Conservation (phyloP, 2,329 filamentous ascomycete species). For the Fusarium veterinarium region DNA sequence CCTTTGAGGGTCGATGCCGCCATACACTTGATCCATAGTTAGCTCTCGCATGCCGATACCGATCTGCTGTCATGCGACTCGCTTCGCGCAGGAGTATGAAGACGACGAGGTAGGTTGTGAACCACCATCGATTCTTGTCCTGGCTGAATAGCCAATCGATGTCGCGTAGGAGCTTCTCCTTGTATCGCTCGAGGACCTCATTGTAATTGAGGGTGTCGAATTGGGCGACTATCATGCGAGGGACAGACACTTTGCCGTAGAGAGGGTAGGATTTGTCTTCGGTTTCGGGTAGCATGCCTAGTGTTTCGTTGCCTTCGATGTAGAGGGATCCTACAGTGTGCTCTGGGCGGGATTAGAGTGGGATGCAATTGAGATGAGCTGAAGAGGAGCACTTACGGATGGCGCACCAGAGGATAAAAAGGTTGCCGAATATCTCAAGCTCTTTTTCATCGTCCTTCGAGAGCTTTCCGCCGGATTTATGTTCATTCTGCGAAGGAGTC, state of each 20-base stretch:
- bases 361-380: neutral
- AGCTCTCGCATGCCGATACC: slow-evolving; percentile 56
- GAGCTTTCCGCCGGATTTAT: neutral
- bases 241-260: slow-evolving; percentile 52
- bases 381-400: slow-evolving; percentile 53
- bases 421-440: slow-evolving; percentile 52
- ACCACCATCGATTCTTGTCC: slow-evolving; percentile 48
- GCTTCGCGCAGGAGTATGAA: slow-evolving; percentile 59
- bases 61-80: slow-evolving; percentile 54
- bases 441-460: slow-evolving; percentile 40
- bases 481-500: neutral
- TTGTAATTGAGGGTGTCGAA: slow-evolving; percentile 57
- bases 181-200: slow-evolving; percentile 50
- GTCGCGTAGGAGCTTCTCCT: slow-evolving; percentile 49
- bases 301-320: slow-evolving; percentile 53
- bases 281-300: slow-evolving; percentile 53
- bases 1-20: neutral
- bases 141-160: slow-evolving; percentile 52
- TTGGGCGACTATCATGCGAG: slow-evolving; percentile 59
- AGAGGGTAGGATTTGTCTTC: slow-evolving; percentile 53
- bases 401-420: slow-evolving; percentile 60
- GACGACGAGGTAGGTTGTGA: slow-evolving; percentile 52
- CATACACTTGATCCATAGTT: slow-evolving; percentile 47
- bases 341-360: slow-evolving; percentile 46
- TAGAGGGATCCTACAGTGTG: slow-evolving; percentile 59